Conservation (phyloP, 2,329 filamentous ascomycete genomes). For the Venturia carpophila region DNA sequence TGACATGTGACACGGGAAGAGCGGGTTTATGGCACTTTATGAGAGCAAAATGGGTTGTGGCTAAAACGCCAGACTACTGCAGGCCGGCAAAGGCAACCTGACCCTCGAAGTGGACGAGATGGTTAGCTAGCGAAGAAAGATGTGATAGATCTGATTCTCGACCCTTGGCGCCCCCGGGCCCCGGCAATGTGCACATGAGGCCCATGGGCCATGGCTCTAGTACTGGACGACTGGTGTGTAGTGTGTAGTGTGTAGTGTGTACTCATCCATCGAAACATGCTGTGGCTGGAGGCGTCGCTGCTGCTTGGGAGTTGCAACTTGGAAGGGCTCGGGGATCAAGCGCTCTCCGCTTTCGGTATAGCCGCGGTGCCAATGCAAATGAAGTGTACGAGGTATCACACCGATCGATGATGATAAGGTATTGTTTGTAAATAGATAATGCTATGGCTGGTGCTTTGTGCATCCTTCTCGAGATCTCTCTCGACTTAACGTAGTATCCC, state of each 20-base stretch:
- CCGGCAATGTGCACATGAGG: not conserved
- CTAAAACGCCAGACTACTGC: slow-evolving; percentile 3
- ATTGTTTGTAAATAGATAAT: not conserved
- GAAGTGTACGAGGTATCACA: not conserved
- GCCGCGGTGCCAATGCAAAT: not conserved
- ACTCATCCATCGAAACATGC: no score
- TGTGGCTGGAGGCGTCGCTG: not conserved
- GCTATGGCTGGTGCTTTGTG: not conserved
- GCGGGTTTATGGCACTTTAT: not conserved
- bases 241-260: no score
- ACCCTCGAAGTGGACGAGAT: not conserved
- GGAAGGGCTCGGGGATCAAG: not conserved
- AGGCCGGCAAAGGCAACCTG: not conserved
- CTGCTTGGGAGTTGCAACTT: no score
- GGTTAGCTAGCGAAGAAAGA: not conserved
- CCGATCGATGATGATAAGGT: not conserved
- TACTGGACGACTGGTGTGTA: no score
- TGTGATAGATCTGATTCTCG: not conserved
- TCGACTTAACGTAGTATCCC: not conserved
- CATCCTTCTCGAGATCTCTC: not conserved
- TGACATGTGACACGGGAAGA: slow-evolving; percentile 1
- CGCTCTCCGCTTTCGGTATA: not conserved
- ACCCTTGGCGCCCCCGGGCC: not conserved
- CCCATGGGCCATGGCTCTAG: not conserved
- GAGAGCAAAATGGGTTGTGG: not conserved